phyloP scores from a whole-genome alignment of 2,329 filamentous ascomycete genomes.

The Fusarium devonianum region DNA sequence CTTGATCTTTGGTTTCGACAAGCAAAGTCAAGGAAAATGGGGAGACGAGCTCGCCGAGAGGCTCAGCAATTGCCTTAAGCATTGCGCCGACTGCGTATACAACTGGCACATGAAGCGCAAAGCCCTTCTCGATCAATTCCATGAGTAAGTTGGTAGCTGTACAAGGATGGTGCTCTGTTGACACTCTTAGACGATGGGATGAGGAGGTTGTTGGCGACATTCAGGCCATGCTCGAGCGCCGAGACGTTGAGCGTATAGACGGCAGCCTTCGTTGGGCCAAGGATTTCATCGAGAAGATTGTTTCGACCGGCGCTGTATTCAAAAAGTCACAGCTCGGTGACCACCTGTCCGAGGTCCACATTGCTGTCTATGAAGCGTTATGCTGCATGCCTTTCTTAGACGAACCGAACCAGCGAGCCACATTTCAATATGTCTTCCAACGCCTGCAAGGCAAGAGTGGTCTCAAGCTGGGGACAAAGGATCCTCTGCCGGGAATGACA shows the following conservation, averaged over 20 bases:
- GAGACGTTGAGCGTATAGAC: conserved; percentile 69
- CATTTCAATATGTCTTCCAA: conserved; percentile 85
- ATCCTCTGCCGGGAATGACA: conserved; percentile 82
- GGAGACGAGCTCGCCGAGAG: conserved; percentile 65
- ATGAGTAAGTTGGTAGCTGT: conserved; percentile 56
- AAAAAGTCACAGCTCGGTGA: conserved; percentile 56
- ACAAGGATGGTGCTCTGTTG: conserved; percentile 18
- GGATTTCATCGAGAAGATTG: conserved; percentile 60
- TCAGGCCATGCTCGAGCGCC: conserved; percentile 62
- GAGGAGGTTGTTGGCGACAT: conserved; percentile 62
- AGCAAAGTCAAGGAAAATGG: conserved; percentile 66
- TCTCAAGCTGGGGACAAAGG: conserved; percentile 75
- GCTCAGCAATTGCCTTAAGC: conserved; percentile 65
- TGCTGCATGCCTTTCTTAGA: conserved; percentile 82
- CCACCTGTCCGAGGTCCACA: conserved; percentile 66
- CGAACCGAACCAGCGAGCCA: conserved; percentile 55
- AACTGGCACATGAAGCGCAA: conserved; percentile 77
- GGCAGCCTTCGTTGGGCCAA: conserved; percentile 65
- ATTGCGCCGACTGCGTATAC: conserved; percentile 74
- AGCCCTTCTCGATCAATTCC: conserved; percentile 66
- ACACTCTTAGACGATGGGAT: conserved; percentile 50
- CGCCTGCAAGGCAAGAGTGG: conserved; percentile 75
- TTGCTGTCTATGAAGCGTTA: conserved; percentile 86
- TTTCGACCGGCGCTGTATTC: conserved; percentile 55
- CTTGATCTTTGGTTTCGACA: conserved; percentile 71